Conservation (phyloP, 345 rosid species). For the Durio zibethinus region DNA sequence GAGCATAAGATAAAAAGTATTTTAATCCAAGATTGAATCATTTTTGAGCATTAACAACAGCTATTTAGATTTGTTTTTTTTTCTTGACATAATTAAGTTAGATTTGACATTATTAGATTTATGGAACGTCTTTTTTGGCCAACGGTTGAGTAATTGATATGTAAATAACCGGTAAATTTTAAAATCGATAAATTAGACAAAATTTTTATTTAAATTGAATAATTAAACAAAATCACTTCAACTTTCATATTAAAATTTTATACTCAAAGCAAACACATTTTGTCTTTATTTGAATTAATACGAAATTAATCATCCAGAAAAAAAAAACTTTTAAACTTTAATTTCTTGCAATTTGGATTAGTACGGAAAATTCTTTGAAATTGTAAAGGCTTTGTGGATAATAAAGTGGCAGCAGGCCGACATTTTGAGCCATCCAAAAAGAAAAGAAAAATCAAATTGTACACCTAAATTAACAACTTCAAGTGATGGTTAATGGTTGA, state of each 20-base stretch:
- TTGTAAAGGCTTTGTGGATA: neutral
- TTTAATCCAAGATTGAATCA: too few relatives aligned
- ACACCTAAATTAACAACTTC: neutral
- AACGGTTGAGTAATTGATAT: too few relatives aligned
- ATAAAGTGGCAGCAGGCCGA: neutral
- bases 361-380: neutral
- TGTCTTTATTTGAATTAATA: neutral
- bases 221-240: too few relatives aligned
- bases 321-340: neutral
- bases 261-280: neutral
- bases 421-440: neutral
- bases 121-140: too few relatives aligned
- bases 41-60: too few relatives aligned
- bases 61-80: too few relatives aligned
- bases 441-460: neutral
- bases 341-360: neutral
- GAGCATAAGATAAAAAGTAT: too few relatives aligned
- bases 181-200: too few relatives aligned
- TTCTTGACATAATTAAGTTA: too few relatives aligned
- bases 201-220: too few relatives aligned
- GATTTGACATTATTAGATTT: neutral
- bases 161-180: too few relatives aligned
- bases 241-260: neutral
- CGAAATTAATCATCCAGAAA: neutral
- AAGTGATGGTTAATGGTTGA: neutral